Base-by-base conservation (phyloP, 352 stramenopile genomes). In the Globisporangium perplexum region DNA sequence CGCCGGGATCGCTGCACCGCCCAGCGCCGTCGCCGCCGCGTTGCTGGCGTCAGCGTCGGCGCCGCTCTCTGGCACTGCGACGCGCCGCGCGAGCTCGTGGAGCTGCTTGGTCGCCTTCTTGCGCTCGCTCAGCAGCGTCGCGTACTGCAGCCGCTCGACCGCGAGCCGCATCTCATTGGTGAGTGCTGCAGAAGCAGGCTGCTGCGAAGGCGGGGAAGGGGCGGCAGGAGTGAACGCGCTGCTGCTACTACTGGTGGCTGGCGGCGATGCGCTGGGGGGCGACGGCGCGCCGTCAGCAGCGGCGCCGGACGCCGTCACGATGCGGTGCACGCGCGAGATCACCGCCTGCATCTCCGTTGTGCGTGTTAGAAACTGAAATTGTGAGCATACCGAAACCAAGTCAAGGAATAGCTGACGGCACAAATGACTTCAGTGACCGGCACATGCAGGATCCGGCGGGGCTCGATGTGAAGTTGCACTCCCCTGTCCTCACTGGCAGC, bases 81-180 rank as follows among this genome's bases (percentile, higher is more conserved):
- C 26, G 17, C 52, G 59, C 26, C 60, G 59, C 2, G 64, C 68
- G 28, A 89, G 67, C 42, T 57, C 57, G 20, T 79, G 71, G 23
- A 93, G 66, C 64, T 67, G 60, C 42, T 54, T 46, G 10, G 88
- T 51, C 0, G 82, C 73, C 26, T 74, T 76, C 65, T 93, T 93
- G 38, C 82, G 71, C 55, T 93, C 82, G 23, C 66, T 59, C 45
- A 93, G 60, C 10, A 93, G 68, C 63, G 77, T 93, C 26, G 77
- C 82, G 56, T 85, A 88, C 50, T 93, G 79, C 43, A 90, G 53
- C 0, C 73, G 65, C 51, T 90, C 77, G 30, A 89, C 77, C 7
- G 76, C 70, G 35, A 77, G 57, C 3, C 48, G 38, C 47, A 90
- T 80, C 51, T 87, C 72, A 23, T 54, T 41, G 26, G 49, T 55